Conservation (phyloP, 768 basidiomycete species). For the Clathrus columnatus region DNA sequence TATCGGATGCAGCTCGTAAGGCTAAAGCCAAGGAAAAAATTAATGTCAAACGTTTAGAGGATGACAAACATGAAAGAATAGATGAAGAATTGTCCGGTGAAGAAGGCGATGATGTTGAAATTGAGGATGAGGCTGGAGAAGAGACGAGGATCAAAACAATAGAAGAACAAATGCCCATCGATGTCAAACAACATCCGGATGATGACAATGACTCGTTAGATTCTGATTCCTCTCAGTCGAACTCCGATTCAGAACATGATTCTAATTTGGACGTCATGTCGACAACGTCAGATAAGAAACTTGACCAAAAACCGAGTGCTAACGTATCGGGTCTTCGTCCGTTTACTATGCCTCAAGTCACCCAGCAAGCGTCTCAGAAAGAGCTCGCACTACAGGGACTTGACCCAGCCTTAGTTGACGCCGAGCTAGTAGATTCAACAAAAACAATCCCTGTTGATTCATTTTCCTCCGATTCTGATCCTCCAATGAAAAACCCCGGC, state of each 20-base stretch:
- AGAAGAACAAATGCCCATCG: too few species aligned
- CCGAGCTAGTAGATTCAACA: slow-evolving; percentile 57
- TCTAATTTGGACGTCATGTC: neutral
- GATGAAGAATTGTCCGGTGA: neutral
- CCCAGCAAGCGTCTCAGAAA: slow-evolving; percentile 60
- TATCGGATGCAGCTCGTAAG: slow-evolving; percentile 20
- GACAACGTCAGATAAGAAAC: neutral
- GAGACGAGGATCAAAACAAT: too few species aligned
- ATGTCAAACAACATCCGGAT: too few species aligned
- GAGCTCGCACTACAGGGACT: slow-evolving; percentile 72
- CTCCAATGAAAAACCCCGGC: slow-evolving; percentile 34
- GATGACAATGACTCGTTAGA: neutral
- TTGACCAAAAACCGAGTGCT: slow-evolving; percentile 20
- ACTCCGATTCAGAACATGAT: neutral
- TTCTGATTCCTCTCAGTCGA: slow-evolving; percentile 8
- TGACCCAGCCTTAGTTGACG: slow-evolving; percentile 61
- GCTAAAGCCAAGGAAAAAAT: slow-evolving; percentile 13
- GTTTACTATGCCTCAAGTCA: slow-evolving; percentile 61
- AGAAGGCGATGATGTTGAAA: slow-evolving; percentile 8
- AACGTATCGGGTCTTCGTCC: slow-evolving; percentile 40
- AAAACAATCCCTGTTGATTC: slow-evolving; percentile 31
- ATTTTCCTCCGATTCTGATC: slow-evolving; percentile 22
- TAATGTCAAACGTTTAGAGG: slow-evolving; percentile 17
- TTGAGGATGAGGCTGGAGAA: slow-evolving; percentile 8
- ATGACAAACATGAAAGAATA: neutral